Conservation (phyloP, 169 alveolate genomes). For the Plasmodium sp. region DNA sequence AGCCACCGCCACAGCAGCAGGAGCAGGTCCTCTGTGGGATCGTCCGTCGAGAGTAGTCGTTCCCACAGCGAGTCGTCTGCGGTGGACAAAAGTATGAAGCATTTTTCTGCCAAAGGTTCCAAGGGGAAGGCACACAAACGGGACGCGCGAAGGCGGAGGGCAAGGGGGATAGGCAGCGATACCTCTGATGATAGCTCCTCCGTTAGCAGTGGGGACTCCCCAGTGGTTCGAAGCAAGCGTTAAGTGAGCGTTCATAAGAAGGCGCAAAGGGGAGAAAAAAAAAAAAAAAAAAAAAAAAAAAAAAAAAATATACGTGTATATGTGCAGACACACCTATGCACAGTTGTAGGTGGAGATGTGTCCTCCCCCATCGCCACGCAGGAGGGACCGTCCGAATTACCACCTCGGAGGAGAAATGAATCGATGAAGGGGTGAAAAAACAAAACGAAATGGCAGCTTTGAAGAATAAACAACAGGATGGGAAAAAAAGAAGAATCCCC, state of each 20-base stretch:
- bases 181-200: background rate
- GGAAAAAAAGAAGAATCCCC: background rate
- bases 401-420: background rate
- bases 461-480: background rate
- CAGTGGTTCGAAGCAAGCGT: background rate
- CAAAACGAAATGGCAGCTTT: background rate
- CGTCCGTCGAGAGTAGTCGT: background rate
- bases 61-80: background rate
- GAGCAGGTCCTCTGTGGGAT: background rate
- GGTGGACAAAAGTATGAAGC: background rate
- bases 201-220: background rate
- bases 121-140: background rate
- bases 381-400: background rate
- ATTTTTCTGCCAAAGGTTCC: background rate
- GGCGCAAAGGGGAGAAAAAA: background rate
- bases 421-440: background rate
- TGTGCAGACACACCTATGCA: background rate
- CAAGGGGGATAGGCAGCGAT: background rate
- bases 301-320: no score
- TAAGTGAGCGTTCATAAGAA: background rate
- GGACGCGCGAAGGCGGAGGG: background rate
- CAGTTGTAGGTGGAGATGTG: background rate
- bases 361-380: background rate
- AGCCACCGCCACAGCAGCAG: conserved; percentile 1
- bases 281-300: no score